Conservation (phyloP, 352 stramenopile genomes). For the Phytophthora constricta region DNA sequence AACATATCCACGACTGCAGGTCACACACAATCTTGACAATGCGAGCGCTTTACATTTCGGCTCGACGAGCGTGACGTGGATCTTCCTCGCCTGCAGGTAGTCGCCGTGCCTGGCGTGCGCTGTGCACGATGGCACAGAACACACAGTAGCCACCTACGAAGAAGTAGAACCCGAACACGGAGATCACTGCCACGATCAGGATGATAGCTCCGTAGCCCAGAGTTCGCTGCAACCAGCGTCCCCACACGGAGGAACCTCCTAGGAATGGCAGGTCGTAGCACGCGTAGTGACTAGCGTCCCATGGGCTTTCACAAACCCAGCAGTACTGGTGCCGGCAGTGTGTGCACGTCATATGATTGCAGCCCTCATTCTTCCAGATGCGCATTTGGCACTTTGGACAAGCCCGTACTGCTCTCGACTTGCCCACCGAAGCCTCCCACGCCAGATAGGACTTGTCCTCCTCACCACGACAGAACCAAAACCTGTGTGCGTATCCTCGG, state of each 20-base stretch:
- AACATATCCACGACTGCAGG: too few species aligned
- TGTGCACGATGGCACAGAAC: constrained; percentile 30
- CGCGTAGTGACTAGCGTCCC: constrained; percentile 70
- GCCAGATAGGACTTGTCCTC: constrained; percentile 61
- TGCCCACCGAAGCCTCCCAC: constrained; percentile 70
- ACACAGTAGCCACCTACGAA: constrained; percentile 61
- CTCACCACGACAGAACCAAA: constrained; percentile 59
- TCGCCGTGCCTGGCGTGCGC: constrained; percentile 16
- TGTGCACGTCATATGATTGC: constrained; percentile 80
- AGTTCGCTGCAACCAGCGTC: constrained; percentile 44
- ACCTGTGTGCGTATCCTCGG: constrained; percentile 55
- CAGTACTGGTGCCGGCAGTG: constrained; percentile 71
- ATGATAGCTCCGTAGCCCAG: constrained; percentile 58
- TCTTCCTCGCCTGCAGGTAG: constrained; percentile 3
- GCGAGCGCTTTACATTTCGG: not conserved
- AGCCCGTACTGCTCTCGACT: constrained; percentile 52
- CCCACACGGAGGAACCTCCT: constrained; percentile 35
- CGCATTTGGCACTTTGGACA: constrained; percentile 71
- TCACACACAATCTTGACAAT: too few species aligned
- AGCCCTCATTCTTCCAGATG: constrained; percentile 82
- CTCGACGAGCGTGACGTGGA: not conserved
- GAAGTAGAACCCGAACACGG: constrained; percentile 56
- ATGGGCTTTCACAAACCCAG: constrained; percentile 68
- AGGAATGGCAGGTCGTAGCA: constrained; percentile 73
- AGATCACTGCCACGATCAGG: constrained; percentile 60